phyloP scores from a whole-genome alignment of 2,329 filamentous ascomycete genomes.

The Xylariaceae sp. region DNA sequence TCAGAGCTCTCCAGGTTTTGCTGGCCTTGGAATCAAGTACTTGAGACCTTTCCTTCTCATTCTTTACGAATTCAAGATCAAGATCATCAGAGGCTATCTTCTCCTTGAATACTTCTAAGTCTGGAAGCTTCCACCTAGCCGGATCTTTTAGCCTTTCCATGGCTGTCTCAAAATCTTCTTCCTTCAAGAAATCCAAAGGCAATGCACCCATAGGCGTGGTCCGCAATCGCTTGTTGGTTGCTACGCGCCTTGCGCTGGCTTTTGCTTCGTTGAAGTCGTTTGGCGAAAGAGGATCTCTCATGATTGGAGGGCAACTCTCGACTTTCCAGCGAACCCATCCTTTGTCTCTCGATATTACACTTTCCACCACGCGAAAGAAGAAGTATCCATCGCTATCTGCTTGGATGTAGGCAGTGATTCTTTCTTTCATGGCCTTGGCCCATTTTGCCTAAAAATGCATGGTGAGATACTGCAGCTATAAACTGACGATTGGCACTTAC shows the following conservation, averaged over 20 bases:
- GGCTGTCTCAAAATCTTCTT: conserved; percentile 61
- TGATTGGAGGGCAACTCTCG: conserved; percentile 87
- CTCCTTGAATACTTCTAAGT: conserved; percentile 69
- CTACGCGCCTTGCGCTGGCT: conserved; percentile 64
- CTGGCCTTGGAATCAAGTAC: conserved; percentile 76
- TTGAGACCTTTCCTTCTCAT: conserved; percentile 57
- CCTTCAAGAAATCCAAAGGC: conserved; percentile 76
- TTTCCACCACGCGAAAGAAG: conserved; percentile 96
- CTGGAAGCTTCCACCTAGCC: conserved; percentile 68
- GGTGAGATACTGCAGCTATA: conserved; percentile 13
- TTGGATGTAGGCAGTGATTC: conserved; percentile 82
- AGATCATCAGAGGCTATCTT: conserved; percentile 80
- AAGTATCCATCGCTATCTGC: conserved; percentile 83
- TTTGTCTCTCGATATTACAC: conserved; percentile 91
- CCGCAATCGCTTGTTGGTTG: conserved; percentile 71
- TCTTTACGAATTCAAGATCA: conserved; percentile 80
- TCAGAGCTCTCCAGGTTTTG: conserved; percentile 87
- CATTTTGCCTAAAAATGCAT: conserved; percentile 68
- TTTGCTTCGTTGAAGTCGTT: conserved; percentile 72
- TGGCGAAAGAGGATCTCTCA: conserved; percentile 70
- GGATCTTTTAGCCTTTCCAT: conserved; percentile 71
- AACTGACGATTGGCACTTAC: conserved; percentile 51
- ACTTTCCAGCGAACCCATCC: conserved; percentile 99
- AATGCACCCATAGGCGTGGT: conserved; percentile 71
- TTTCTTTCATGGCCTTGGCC: conserved; percentile 75